Conservation (phyloP, 306 rosid species). For the Gillenia trifoliata region DNA sequence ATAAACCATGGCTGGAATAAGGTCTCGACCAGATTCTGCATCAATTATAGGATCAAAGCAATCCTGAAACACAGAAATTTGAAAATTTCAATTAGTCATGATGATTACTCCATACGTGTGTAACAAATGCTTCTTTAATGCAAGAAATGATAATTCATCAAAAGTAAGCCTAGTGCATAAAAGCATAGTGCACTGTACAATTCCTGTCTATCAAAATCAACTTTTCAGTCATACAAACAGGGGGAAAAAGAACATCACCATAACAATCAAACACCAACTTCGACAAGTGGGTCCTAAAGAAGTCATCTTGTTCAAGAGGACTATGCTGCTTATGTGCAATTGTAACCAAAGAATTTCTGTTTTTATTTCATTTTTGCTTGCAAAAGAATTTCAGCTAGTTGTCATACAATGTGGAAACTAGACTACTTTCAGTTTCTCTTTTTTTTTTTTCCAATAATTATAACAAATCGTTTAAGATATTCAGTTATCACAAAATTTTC, state of each 20-base stretch:
- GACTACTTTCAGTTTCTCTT: not conserved
- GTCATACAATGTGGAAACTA: not conserved
- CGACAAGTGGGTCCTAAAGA: not conserved
- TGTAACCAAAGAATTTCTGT: not conserved
- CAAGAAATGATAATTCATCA: not conserved
- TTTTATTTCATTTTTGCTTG: not conserved
- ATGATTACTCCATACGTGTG: not conserved
- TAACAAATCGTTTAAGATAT: not conserved
- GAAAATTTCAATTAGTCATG: conserved; percentile 2
- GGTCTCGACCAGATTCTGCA: conserved; percentile 76
- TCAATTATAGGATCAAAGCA: conserved; percentile 94
- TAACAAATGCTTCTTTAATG: not conserved
- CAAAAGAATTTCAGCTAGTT: not conserved
- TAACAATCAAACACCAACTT: not conserved
- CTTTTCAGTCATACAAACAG: not conserved
- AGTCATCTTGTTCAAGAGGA: not conserved
- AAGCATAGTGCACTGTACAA: not conserved
- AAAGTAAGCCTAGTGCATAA: not conserved
- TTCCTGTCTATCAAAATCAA: not conserved
- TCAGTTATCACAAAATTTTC: not conserved
- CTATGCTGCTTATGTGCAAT: not conserved
- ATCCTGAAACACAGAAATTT: conserved; percentile 51
- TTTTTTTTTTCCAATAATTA: not conserved
- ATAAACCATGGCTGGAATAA: conserved; percentile 94
- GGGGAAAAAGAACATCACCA: not conserved